A percentile compares a stretch with the other conserved stretches of the same genome.
phyloP scores from a whole-genome alignment of 192 early-diverging fungal species.

The Piromyces finnis region DNA sequence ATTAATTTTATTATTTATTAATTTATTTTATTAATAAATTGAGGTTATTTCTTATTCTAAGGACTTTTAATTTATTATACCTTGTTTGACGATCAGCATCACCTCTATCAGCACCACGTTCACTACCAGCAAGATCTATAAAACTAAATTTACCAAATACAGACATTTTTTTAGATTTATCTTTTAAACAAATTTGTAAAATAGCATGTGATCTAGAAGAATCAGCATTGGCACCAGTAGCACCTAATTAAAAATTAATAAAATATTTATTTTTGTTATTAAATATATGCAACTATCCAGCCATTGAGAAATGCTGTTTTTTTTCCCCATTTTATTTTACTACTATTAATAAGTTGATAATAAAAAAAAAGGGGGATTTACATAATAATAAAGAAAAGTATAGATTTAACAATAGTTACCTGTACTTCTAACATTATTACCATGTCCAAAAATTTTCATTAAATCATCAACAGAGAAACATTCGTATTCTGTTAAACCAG shows the following conservation, averaged over 20 bases:
- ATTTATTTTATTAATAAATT: too few species aligned
- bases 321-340: too few species aligned
- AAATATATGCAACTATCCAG: too few species aligned
- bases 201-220: constrained; percentile 97
- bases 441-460: constrained; percentile 87
- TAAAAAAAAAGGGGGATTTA: too few species aligned
- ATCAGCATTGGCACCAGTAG: constrained; percentile 82
- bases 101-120: constrained; percentile 91
- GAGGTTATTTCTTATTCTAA: too few species aligned
- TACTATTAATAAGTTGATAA: too few species aligned
- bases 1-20: too few species aligned
- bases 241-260: constrained; percentile 20
- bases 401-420: constrained; percentile 33
- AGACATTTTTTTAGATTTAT: constrained; percentile 1
- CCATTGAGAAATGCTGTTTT: too few species aligned
- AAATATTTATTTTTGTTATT: neutral
- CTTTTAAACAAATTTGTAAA: constrained; percentile 72
- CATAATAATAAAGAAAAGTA: too few species aligned
- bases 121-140: constrained; percentile 95
- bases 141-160: constrained; percentile 78
- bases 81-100: constrained; percentile 83
- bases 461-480: constrained; percentile 69
- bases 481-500: constrained; percentile 73
- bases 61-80: constrained; percentile 44
- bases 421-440: constrained; percentile 76